Evolutionary conservation across 306 rosid genomes (phyloP).

Genomic region (Hippophae tibetana): DNA sequence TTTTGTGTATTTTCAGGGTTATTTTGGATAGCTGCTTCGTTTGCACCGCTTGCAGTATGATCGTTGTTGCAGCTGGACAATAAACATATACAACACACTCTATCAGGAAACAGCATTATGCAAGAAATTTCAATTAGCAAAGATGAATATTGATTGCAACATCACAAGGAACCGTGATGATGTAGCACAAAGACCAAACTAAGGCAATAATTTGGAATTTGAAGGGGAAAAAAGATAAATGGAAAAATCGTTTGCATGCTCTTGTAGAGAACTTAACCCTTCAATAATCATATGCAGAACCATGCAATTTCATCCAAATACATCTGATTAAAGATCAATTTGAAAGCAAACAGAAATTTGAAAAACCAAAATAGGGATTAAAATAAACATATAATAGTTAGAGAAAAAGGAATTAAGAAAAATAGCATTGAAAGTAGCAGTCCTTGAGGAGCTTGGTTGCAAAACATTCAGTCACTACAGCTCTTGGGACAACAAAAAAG

Average conservation of each 20-base stretch:
- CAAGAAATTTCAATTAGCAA: neutral
- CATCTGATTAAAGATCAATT: too few species aligned
- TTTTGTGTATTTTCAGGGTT: slow-evolving; percentile 15
- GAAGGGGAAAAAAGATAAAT: neutral
- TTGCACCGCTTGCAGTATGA: slow-evolving; percentile 20
- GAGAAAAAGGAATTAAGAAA: neutral
- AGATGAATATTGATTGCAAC: too few species aligned
- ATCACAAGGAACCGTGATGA: too few species aligned
- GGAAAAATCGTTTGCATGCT: neutral
- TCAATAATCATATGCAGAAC: too few species aligned
- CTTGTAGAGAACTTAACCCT: too few species aligned
- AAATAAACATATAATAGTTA: neutral
- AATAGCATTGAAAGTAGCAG: neutral
- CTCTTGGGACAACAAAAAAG: neutral
- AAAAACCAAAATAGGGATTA: too few species aligned
- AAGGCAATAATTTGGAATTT: neutral
- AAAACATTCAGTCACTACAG: neutral
- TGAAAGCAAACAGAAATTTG: too few species aligned
- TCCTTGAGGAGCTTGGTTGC: neutral
- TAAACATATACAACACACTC: slow-evolving; percentile 11
- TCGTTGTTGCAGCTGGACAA: slow-evolving; percentile 33
- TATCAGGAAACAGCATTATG: slow-evolving; percentile 9
- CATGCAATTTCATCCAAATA: too few species aligned
- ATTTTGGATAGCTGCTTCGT: slow-evolving; percentile 13
- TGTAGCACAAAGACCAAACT: too few species aligned